Conservation (phyloP, 495 filamentous ascomycete genomes). For the Penicillium antarcticum region DNA sequence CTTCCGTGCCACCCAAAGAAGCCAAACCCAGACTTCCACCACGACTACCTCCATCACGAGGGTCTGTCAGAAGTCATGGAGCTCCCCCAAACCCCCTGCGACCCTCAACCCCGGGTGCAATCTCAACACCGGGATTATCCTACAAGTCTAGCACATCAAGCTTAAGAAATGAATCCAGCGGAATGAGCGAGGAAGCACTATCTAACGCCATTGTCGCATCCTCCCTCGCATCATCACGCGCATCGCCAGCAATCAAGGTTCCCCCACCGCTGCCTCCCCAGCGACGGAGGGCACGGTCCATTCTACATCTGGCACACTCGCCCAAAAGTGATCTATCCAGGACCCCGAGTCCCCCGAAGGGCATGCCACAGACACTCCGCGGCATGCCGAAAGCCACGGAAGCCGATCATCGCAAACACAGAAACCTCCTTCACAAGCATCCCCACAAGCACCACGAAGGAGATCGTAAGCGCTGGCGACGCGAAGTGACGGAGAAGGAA, state of each 20-base stretch:
- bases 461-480: constrained; percentile 77
- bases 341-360: constrained; percentile 53
- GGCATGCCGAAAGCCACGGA: constrained; percentile 56
- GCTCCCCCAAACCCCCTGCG: constrained; percentile 7
- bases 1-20: constrained; percentile 16
- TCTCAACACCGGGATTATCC: constrained; percentile 25
- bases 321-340: constrained; percentile 37
- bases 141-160: constrained; percentile 28
- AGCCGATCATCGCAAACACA: constrained; percentile 46
- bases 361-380: constrained; percentile 73
- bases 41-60: constrained; percentile 16
- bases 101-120: constrained; percentile 24
- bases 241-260: constrained; percentile 48
- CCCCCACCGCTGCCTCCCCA: constrained; percentile 43
- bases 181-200: constrained; percentile 48
- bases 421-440: constrained; percentile 59
- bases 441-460: constrained; percentile 88
- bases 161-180: constrained; percentile 18
- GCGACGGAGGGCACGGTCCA: constrained; percentile 46
- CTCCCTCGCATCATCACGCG: constrained; percentile 71
- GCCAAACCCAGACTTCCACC: constrained; percentile 26
- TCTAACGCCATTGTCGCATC: constrained; percentile 84
- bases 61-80: constrained; percentile 14
- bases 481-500: constrained; percentile 71
- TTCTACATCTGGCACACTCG: constrained; percentile 34